Base-by-base conservation (phyloP, 352 stramenopile species). In the Phytophthora brassicae region DNA sequence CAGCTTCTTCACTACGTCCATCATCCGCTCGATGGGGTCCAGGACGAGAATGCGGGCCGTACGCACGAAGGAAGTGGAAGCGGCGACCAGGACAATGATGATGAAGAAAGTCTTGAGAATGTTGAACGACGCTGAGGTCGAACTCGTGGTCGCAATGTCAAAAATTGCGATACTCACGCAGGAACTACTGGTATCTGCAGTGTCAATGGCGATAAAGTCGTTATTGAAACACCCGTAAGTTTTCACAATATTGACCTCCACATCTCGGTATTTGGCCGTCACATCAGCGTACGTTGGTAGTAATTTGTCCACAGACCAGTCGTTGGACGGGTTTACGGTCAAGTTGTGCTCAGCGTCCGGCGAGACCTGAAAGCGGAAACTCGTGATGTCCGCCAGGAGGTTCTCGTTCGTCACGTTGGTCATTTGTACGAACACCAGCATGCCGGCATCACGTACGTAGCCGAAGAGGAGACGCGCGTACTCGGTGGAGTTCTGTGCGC, bases 11-110 rank as follows among this genome's bases (percentile, higher is more conserved):
- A 97, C 88, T 20, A 96, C 88, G 28, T 74, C 70, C 74, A 97
- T 95, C 90, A 97, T 97, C 38, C 91, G 89, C 60, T 97, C 89
- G 43, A 97, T 96, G 1, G 89, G 90, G 42, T 96, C 76, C 13
- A 97, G 81, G 19, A 97, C 88, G 33, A 96, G 81, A 22, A 80
- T 75, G 11, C 89, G 89, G 6, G 86, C 74, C 44, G 86, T 95
- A 55, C 79, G 84, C 47, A 92, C 93, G 56, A 95, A 97, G 12
- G 75, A 84, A 9, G 85, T 91, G 41, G 86, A 92, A 5, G 78
- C 80, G n/a, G 58, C 72, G 23, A 92, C 84, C 13, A 96, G 80
- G 7, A 95, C 74, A 20, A 91, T 50, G 42, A 92, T 95, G 58
- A 97, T 92, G 58, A 96, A 95, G 9, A 79, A 75, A 6, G 88